Evolutionary conservation across 1,139 yeast genomes (phyloP).

Genomic region (Candida glucosophila): DNA sequence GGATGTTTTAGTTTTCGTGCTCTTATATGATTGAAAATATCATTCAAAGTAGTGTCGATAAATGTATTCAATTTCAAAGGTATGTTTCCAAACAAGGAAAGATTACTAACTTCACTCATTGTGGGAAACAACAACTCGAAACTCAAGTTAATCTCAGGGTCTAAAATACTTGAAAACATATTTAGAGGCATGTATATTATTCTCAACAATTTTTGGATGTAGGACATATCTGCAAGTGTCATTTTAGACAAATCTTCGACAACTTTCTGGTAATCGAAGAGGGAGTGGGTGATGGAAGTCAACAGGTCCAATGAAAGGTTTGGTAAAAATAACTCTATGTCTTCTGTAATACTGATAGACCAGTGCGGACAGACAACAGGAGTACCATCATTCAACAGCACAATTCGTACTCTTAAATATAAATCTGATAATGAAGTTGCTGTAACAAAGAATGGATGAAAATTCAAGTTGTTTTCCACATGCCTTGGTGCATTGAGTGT

Average conservation of each 20-base stretch:
- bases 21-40: slow-evolving; percentile 73
- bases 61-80: slow-evolving; percentile 55
- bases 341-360: slow-evolving; percentile 49
- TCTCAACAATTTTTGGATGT: slow-evolving; percentile 33
- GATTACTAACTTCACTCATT: slow-evolving; percentile 43
- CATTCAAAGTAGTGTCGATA: slow-evolving; percentile 65
- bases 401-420: slow-evolving; percentile 63
- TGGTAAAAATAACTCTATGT: slow-evolving; percentile 46
- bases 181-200: slow-evolving; percentile 52
- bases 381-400: slow-evolving; percentile 73
- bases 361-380: slow-evolving; percentile 76
- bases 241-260: slow-evolving; percentile 32
- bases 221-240: slow-evolving; percentile 26
- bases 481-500: slow-evolving; percentile 9
- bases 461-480: slow-evolving; percentile 12
- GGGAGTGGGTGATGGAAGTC: slow-evolving; percentile 31
- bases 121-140: slow-evolving; percentile 82
- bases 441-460: slow-evolving; percentile 67
- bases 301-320: slow-evolving; percentile 35
- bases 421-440: slow-evolving; percentile 86
- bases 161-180: slow-evolving; percentile 46
- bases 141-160: slow-evolving; percentile 58
- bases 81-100: slow-evolving; percentile 46
- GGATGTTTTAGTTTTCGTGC: slow-evolving; percentile 27
- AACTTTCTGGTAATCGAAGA: slow-evolving; percentile 36